Conservation (phyloP, 306 rosid genomes). For the Fragaria ananassa region DNA sequence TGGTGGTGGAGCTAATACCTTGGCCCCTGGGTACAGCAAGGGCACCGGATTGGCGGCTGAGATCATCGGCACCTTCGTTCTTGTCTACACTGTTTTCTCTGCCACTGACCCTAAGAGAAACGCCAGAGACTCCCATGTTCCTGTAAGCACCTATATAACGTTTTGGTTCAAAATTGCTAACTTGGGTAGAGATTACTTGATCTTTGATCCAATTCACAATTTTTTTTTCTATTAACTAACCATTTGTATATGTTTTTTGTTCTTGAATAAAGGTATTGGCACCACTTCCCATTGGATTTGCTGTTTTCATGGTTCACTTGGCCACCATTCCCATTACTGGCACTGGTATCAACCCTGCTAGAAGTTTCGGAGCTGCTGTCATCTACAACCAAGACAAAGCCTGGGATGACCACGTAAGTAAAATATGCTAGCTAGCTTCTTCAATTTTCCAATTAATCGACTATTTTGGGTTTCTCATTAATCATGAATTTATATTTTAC, state of each 20-base stretch:
- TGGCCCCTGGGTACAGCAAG: constrained; percentile 48
- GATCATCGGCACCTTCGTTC: constrained; percentile 91
- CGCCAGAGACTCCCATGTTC: constrained; percentile 94
- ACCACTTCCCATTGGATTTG: constrained; percentile 96
- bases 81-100: constrained; percentile 95
- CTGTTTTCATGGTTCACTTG: constrained; percentile 96
- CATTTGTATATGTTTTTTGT: not conserved
- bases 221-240: not conserved
- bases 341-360: constrained; percentile 93
- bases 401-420: constrained; percentile 85
- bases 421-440: not conserved
- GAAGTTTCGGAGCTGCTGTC: constrained; percentile 94
- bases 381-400: constrained; percentile 60
- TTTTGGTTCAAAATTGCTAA: not conserved
- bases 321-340: constrained; percentile 94
- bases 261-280: constrained; percentile 64
- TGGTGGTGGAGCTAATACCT: constrained; percentile 61
- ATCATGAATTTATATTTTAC: not conserved
- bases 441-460: not conserved
- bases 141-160: constrained; percentile 42
- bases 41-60: constrained; percentile 90
- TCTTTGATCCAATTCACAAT: not conserved
- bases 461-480: not conserved
- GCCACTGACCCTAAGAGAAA: constrained; percentile 94
- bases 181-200: too few species aligned